Evolutionary conservation across 805 yeast genomes (phyloP).

Genomic region (Huiozyma naganishii): DNA sequence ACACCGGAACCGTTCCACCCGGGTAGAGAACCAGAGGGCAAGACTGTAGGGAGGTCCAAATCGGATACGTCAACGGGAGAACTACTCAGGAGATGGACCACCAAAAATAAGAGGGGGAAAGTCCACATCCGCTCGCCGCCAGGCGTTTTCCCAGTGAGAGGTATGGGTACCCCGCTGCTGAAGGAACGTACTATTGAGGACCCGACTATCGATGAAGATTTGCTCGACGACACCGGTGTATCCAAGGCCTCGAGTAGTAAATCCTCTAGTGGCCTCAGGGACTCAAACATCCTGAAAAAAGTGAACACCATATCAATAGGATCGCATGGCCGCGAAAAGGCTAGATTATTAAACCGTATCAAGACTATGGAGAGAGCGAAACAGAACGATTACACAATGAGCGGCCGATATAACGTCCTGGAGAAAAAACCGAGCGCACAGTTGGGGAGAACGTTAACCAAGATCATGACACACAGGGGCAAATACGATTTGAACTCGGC

Average conservation of each 20-base stretch:
- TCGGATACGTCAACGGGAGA: not conserved
- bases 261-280: not conserved
- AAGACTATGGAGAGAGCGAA: constrained; percentile 18
- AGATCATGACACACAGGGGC: constrained; percentile 7
- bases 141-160: constrained; percentile 71
- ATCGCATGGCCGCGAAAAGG: not conserved
- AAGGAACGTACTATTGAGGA: constrained; percentile 51
- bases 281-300: not conserved
- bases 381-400: constrained; percentile 17
- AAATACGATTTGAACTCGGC: constrained; percentile 4
- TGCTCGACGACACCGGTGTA: not conserved
- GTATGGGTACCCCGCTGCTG: constrained; percentile 57
- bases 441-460: constrained; percentile 25
- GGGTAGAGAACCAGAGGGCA: too few species aligned
- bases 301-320: not conserved
- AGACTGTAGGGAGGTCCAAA: not conserved
- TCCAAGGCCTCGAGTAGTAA: not conserved
- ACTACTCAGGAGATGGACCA: constrained; percentile 1
- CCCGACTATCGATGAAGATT: constrained; percentile 7
- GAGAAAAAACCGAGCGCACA: constrained; percentile 28
- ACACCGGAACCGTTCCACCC: constrained; percentile 1
- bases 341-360: constrained; percentile 4
- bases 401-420: constrained; percentile 25
- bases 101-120: constrained; percentile 1
- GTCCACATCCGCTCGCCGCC: constrained; percentile 43